Percentiles rank a stretch among this genome's conserved stretches.
phyloP scores from a whole-genome alignment of 2,329 filamentous ascomycete genomes.

The Purpureocillium lavendulum region DNA sequence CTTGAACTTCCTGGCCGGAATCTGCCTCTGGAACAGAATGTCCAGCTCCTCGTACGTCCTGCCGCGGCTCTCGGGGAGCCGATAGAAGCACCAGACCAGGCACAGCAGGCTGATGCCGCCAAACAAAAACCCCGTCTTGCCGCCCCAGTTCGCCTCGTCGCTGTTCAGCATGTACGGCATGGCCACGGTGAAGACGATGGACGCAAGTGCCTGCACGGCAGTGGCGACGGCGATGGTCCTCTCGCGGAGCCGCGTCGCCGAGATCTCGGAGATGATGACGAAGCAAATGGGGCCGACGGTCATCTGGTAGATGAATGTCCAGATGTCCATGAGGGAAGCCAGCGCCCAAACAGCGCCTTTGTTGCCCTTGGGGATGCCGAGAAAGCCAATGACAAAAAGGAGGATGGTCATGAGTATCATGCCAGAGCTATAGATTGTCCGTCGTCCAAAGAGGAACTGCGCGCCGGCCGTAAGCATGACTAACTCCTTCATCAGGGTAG shows the following conservation, averaged over 20 bases:
- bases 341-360: slow-evolving; percentile 25
- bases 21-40: slow-evolving; percentile 15
- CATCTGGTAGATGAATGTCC: slow-evolving; percentile 32
- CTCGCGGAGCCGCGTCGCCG: slow-evolving; percentile 22
- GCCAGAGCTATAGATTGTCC: slow-evolving; percentile 26
- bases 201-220: slow-evolving; percentile 15
- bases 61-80: slow-evolving; percentile 19
- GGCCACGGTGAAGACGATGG: slow-evolving; percentile 15
- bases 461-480: no score
- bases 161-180: slow-evolving; percentile 23
- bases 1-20: slow-evolving; percentile 9
- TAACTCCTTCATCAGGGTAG: no score
- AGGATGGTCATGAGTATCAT: slow-evolving; percentile 23
- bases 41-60: slow-evolving; percentile 23
- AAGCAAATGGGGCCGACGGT: slow-evolving; percentile 33
- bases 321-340: slow-evolving; percentile 29
- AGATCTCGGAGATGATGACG: slow-evolving; percentile 30
- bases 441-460: slow-evolving; percentile 24
- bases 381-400: slow-evolving; percentile 31
- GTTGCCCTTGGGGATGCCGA: slow-evolving; percentile 25
- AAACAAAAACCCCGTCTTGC: slow-evolving; percentile 23
- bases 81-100: slow-evolving; percentile 16
- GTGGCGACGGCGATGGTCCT: slow-evolving; percentile 22
- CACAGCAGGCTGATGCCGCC: slow-evolving; percentile 14
- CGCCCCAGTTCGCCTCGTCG: slow-evolving; percentile 20